phyloP scores from a whole-genome alignment of 768 basidiomycete species.

The Panaeolus papilionaceus region DNA sequence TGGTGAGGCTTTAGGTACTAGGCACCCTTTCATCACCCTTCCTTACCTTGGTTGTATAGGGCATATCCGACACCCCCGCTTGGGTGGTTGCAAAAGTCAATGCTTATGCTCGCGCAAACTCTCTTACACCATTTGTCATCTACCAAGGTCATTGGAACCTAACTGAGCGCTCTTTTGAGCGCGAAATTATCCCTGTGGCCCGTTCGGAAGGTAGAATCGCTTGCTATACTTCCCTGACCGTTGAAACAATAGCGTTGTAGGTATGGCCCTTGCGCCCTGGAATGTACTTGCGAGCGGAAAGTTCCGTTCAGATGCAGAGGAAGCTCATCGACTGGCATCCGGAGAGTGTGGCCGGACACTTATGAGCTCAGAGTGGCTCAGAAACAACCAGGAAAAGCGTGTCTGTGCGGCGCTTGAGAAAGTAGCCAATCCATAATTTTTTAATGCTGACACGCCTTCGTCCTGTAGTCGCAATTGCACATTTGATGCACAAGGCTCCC shows the following conservation, averaged over 20 bases:
- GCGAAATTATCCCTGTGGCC: slow-evolving; percentile 56
- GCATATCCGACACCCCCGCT: slow-evolving; percentile 48
- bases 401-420: slow-evolving; percentile 52
- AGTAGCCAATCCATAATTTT: slow-evolving; percentile 38
- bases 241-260: slow-evolving; percentile 18
- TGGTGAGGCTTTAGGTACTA: slow-evolving; percentile 26
- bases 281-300: slow-evolving; percentile 43
- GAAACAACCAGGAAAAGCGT: slow-evolving; percentile 48
- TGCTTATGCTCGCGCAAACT: slow-evolving; percentile 54
- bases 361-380: slow-evolving; percentile 43
- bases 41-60: slow-evolving; percentile 27
- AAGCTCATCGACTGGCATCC: slow-evolving; percentile 30
- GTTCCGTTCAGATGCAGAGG: slow-evolving; percentile 55
- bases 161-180: slow-evolving; percentile 51
- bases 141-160: slow-evolving; percentile 55
- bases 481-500: slow-evolving; percentile 58
- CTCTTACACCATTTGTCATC: slow-evolving; percentile 53
- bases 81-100: slow-evolving; percentile 55
- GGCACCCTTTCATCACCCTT: too few species aligned
- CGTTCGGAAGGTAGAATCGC: slow-evolving; percentile 42
- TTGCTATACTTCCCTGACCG: too few species aligned
- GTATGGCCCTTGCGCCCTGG: slow-evolving; percentile 42
- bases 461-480: slow-evolving; percentile 51
- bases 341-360: slow-evolving; percentile 45
- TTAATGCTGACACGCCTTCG: too few species aligned